phyloP scores from a whole-genome alignment of 192 early-diverging fungal species.

The Linnemannia hyalina region DNA sequence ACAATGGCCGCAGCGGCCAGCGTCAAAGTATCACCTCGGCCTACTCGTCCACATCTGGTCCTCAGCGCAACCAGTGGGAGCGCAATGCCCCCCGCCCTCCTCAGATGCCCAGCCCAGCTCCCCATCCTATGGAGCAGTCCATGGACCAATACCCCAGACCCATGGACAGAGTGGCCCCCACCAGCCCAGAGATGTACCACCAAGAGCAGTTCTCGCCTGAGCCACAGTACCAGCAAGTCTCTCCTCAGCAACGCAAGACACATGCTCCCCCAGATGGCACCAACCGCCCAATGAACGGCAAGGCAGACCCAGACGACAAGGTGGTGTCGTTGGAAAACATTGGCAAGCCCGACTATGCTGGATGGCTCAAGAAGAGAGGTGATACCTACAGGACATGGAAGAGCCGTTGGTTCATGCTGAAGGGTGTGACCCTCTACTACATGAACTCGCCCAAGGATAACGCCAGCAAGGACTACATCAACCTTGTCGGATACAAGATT shows the following conservation, averaged over 20 bases:
- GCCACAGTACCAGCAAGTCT: neutral
- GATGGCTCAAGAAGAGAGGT: constrained; percentile 67
- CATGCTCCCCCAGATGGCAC: neutral
- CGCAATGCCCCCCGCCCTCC: constrained; percentile 25
- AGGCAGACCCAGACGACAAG: constrained; percentile 23
- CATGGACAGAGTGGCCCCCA: constrained; percentile 17
- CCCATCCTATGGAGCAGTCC: constrained; percentile 13
- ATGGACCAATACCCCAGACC: constrained; percentile 24
- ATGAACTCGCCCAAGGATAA: constrained; percentile 66
- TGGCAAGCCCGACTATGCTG: constrained; percentile 65
- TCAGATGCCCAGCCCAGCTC: constrained; percentile 30
- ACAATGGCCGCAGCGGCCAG: constrained; percentile 14
- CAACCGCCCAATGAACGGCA: constrained; percentile 16
- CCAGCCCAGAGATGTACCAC: constrained; percentile 23
- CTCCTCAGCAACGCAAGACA: constrained; percentile 1
- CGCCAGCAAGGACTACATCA: constrained; percentile 65
- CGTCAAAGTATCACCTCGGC: constrained; percentile 28
- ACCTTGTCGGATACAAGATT: constrained; percentile 68
- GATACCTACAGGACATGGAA: constrained; percentile 71
- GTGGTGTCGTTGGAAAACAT: constrained; percentile 29
- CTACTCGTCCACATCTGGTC: constrained; percentile 26
- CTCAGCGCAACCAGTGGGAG: constrained; percentile 30
- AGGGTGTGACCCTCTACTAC: constrained; percentile 65
- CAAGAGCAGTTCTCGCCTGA: constrained; percentile 17
- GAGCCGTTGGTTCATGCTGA: constrained; percentile 70